Base-by-base conservation (phyloP, 83 land plant species). In the Thuja plicata region DNA sequence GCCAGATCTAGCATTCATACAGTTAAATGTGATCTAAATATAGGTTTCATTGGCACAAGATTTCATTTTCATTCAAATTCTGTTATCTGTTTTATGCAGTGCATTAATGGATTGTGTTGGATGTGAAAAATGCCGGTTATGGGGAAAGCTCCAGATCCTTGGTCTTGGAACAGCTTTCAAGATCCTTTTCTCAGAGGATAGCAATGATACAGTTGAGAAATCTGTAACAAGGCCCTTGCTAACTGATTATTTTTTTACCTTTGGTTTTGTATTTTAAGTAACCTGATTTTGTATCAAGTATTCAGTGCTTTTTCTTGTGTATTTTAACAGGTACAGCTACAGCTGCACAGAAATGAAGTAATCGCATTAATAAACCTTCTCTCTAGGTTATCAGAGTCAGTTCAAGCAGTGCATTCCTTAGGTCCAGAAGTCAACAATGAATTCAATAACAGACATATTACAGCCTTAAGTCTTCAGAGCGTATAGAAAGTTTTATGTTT, bases 31-130 rank as follows among this genome's bases (percentile, higher is more conserved):
- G 82, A 38, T 37, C 43, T 79, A 38, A 37, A 41, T 4, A 17
- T 34, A 5, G 19, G 81, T 66, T 24, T 19, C 38, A 57, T 8
- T 45, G 87, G n/a, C 16, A n/a, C 6, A 45, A 32, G 21, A 57
- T 87, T 27, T 85, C 19, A 74, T 9, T 21, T 41, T 41, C 48
- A 19, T 17, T 24, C 48, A 41, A 41, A 80, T 41, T 40, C 30
- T 12, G 52, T 50, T 21, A 37, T 55, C 57, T 57, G 48, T 32
- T 89, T 41, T 89, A 85, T 62, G 89, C 91, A 96, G 98, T 91
- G 98, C 99, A n/a, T 52, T 97, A 87, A 98, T 98, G 99, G 99
- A 98, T 82, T 98, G 99, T 92, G 97, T 98, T 32, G 99, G 98
- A 16, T 98, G 99, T 92, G 99, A 98, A 92, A 97, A 98, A 74